Evolutionary conservation across 495 filamentous ascomycete species (phyloP).

Genomic region (Xylaria venustula): DNA sequence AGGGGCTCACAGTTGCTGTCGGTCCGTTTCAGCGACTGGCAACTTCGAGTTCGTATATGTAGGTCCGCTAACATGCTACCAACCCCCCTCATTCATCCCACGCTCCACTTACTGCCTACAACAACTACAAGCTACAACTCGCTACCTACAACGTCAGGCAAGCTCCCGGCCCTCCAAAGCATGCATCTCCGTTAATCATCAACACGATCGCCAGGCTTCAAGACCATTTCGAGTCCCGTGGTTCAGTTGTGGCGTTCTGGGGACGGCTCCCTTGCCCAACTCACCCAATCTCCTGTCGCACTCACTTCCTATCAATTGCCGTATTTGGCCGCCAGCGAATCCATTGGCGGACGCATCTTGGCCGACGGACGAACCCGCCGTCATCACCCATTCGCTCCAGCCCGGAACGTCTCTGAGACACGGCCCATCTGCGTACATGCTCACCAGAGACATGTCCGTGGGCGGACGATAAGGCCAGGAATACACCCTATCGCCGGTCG

Average conservation of each 20-base stretch:
- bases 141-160: too few relatives aligned
- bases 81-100: too few relatives aligned
- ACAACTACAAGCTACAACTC: too few relatives aligned
- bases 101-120: too few relatives aligned
- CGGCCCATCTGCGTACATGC: neutral
- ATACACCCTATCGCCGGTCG: neutral
- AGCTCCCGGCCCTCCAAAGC: too few relatives aligned
- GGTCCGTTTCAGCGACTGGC: too few relatives aligned
- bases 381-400: neutral
- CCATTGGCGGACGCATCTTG: slow-evolving; percentile 1
- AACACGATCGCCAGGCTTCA: slow-evolving; percentile 2
- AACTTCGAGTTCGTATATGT: too few relatives aligned
- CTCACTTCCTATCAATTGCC: neutral
- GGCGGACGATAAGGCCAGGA: neutral
- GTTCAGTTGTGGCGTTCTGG: neutral
- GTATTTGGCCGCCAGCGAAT: neutral
- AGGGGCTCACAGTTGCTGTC: too few relatives aligned
- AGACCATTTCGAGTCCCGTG: neutral
- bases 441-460: neutral
- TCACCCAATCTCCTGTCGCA: neutral
- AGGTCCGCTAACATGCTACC: too few relatives aligned
- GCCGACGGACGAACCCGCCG: slow-evolving; percentile 4
- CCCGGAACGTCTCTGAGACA: slow-evolving; percentile 15
- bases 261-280: neutral
- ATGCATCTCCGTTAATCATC: neutral